A percentile compares a stretch with the other conserved stretches of the same genome.
Conservation (phyloP, 2,329 filamentous ascomycete genomes). For the Volutella citrinella region DNA sequence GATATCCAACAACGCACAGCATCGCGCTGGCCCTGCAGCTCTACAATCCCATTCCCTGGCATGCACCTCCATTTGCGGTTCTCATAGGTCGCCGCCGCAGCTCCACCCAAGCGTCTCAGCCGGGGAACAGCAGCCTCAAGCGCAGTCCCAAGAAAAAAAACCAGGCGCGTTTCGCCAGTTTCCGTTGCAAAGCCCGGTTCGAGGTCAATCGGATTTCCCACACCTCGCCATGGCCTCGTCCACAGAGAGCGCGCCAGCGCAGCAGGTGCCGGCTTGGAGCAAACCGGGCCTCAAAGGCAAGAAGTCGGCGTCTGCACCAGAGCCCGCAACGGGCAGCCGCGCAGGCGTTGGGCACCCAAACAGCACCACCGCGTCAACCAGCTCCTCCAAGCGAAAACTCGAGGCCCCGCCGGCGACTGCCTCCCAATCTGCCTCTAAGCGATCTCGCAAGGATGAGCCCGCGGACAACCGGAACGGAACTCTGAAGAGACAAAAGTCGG, state of each 20-base stretch:
- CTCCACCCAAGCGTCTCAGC: too few relatives aligned
- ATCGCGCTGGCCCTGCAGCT: conserved; percentile 19
- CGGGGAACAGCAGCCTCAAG: too few relatives aligned
- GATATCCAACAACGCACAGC: conserved; percentile 14
- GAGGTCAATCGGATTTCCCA: conserved; percentile 11
- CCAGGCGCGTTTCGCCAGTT: conserved; percentile 10
- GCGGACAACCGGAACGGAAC: conserved; percentile 23
- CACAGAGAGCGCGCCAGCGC: conserved; percentile 40
- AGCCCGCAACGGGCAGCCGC: conserved; percentile 26
- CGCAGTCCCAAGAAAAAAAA: conserved; percentile 18
- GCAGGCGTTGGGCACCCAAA: conserved; percentile 37
- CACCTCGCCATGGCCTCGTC: conserved; percentile 43
- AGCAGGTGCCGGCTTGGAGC: conserved; percentile 57
- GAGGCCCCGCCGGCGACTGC: conserved; percentile 32
- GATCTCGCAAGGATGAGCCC: conserved; percentile 30
- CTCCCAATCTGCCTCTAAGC: conserved; percentile 32
- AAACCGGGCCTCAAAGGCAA: conserved; percentile 63
- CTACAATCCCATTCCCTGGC: conserved; percentile 9
- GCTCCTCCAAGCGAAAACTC: conserved; percentile 38
- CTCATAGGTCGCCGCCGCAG: too few relatives aligned
- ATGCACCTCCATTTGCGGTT: conserved; percentile 10
- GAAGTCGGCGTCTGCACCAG: conserved; percentile 31
- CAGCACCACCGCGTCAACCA: conserved; percentile 31
- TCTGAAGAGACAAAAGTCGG: conserved; percentile 43
- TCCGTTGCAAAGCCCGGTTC: conserved; percentile 5